A percentile compares a stretch with the other conserved stretches of the same genome.
Evolutionary conservation across 352 stramenopile genomes (phyloP).

Genomic region (Pythium myriotylum): DNA sequence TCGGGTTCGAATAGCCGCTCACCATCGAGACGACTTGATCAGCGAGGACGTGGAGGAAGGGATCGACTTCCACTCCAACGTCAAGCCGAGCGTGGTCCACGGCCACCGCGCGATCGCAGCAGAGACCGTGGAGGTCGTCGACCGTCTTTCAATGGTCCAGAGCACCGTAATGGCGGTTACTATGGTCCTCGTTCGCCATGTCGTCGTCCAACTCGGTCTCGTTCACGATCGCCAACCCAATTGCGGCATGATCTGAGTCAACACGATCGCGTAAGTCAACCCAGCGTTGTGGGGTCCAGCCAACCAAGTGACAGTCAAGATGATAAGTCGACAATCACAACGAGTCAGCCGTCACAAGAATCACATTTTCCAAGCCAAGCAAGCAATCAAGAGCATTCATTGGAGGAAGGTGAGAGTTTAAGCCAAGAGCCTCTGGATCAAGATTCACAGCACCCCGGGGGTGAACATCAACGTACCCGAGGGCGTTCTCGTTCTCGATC

Average conservation of each 20-base stretch:
- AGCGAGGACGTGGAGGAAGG: conserved; percentile 2
- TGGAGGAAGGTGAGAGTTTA: conserved; percentile 3
- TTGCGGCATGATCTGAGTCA: background rate
- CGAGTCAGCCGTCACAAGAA: background rate
- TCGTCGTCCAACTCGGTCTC: conserved; percentile 14
- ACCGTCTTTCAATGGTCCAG: background rate
- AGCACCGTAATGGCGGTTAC: conserved; percentile 4
- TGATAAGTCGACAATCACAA: background rate
- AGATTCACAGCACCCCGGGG: background rate
- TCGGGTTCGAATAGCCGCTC: conserved; percentile 23
- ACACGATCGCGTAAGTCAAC: background rate
- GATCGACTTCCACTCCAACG: background rate
- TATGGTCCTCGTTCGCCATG: conserved; percentile 11
- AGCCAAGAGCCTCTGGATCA: background rate
- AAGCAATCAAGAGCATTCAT: conserved; percentile 6
- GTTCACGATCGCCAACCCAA: conserved; percentile 13
- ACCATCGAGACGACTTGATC: background rate
- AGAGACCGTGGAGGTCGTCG: background rate
- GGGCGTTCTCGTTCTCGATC: conserved; percentile 19
- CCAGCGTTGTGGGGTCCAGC: background rate
- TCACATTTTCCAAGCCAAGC: conserved; percentile 13
- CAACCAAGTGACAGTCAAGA: background rate
- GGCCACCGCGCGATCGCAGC: conserved; percentile 13
- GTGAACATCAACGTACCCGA: background rate
- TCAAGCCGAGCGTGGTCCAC: conserved; percentile 4